Conservation (phyloP, 1,284 basidiomycete genomes). For the Trichosporon asahii region DNA sequence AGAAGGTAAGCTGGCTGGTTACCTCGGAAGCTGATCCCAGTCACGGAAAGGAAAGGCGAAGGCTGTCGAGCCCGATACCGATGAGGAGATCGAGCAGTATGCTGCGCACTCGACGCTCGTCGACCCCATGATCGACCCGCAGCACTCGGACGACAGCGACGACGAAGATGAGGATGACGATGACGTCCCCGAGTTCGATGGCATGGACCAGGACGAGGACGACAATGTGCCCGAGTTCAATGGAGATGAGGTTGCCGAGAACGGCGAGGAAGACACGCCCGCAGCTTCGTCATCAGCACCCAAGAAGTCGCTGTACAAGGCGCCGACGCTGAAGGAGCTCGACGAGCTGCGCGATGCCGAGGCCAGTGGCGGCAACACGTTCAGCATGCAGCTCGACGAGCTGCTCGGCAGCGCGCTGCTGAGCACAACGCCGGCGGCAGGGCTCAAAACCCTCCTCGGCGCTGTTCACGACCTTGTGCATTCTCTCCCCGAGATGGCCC, state of each 20-base stretch:
- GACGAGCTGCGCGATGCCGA: constrained; percentile 51
- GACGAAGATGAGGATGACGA: constrained; percentile 28
- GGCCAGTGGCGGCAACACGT: constrained; percentile 40
- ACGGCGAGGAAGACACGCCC: constrained; percentile 34
- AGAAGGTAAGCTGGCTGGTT: constrained; percentile 18
- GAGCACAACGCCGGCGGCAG: constrained; percentile 34
- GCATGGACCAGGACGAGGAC: constrained; percentile 36
- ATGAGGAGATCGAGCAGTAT: constrained; percentile 25
- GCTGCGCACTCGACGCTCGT: constrained; percentile 21
- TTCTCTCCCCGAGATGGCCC: constrained; percentile 59
- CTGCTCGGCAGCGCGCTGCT: constrained; percentile 79
- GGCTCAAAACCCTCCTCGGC: constrained; percentile 69
- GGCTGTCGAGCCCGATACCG: constrained; percentile 19
- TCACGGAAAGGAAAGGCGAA: constrained; percentile 14
- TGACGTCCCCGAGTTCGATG: constrained; percentile 25
- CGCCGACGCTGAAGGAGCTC: constrained; percentile 63
- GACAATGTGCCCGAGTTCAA: constrained; percentile 35
- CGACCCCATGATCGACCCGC: constrained; percentile 29
- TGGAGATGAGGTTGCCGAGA: constrained; percentile 26
- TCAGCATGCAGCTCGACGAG: constrained; percentile 61
- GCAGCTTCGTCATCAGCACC: constrained; percentile 21
- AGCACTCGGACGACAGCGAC: constrained; percentile 21
- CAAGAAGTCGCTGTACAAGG: constrained; percentile 47
- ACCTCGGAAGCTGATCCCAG: constrained; percentile 8
- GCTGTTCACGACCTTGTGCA: constrained; percentile 66